Base-by-base conservation (phyloP, 1,284 basidiomycete species). In the Bondarzewia mesenterica region DNA sequence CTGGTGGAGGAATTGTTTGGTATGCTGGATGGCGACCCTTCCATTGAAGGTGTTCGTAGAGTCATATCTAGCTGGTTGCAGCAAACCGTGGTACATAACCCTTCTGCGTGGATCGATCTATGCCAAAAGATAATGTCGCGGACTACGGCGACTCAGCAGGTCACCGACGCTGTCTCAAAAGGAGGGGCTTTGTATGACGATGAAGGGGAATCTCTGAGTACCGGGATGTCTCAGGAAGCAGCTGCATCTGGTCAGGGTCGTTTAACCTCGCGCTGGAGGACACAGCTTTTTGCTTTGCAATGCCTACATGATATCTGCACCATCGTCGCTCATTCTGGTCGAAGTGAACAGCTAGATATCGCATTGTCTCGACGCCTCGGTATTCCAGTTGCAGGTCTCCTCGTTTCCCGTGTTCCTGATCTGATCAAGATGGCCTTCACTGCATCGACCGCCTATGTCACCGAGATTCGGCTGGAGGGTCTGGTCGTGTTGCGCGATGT, bases 381-480 rank as follows among this genome's bases (percentile, higher is more conserved):
- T 2, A 47, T 67, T 29, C 60, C 65, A 3, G 42, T 60, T 2
- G 53, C 72, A 5, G 74, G 77, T 2, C 68, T 93, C 27, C 73
- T 95, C 26, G 82, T 89, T 42, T 82, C 82, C 32, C 81, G 90
- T n/a, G 82, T 95, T 2, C 79, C 85, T 0, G 96, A 99, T 65
- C 71, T 99, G 46, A 96, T 99, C 67, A 91, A 82, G 66, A 96
- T 98, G 85, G 95, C 96, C 0, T 99, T 99, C 65, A 95, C 90
- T 6, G 95, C 96, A 0, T 94, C 92, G 26, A 93, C 95, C 0
- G 92, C 96, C 2, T 87, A 93, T 62, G 93, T 97, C 41, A 93
- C 90, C 25, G 93, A 96, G 60, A 96, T 99, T 53, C 80, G 96
- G 25, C 69, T 97, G n/a, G 89, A 93, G 61, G 96, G 96, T 1